phyloP scores from a whole-genome alignment of 208 protist genomes.

The Trypanosoma lewisi region DNA sequence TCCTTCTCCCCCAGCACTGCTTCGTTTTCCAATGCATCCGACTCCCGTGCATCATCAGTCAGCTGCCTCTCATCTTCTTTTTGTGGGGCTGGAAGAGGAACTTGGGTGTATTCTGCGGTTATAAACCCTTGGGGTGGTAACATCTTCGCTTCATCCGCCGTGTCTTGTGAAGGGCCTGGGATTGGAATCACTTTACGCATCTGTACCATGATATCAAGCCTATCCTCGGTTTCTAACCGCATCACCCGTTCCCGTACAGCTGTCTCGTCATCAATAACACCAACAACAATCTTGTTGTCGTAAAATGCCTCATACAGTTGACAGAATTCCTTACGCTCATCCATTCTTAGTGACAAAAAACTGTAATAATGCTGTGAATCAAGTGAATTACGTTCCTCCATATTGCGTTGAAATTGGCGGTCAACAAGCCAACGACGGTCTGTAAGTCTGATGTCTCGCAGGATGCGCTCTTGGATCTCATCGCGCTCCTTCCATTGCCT shows the following conservation, averaged over 20 bases:
- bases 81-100: too few species aligned
- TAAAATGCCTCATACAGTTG: slow-evolving; percentile 18
- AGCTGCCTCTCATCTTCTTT: too few species aligned
- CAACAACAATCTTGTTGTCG: slow-evolving; percentile 19
- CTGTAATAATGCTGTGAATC: slow-evolving; percentile 28
- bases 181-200: slow-evolving; percentile 1
- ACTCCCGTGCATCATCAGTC: too few species aligned
- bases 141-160: background rate
- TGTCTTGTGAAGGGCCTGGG: background rate
- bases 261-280: slow-evolving; percentile 25
- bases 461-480: slow-evolving; percentile 10
- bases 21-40: too few species aligned
- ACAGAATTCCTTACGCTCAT: slow-evolving; percentile 13
- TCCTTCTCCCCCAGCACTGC: too few species aligned
- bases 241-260: slow-evolving; percentile 4
- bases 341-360: slow-evolving; percentile 15
- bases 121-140: too few species aligned
- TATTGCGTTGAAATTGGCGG: slow-evolving; percentile 29
- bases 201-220: slow-evolving; percentile 15
- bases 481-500: slow-evolving; percentile 20
- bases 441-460: slow-evolving; percentile 22
- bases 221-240: background rate
- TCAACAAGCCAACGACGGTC: slow-evolving; percentile 36
- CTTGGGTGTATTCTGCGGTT: too few species aligned
- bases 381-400: slow-evolving; percentile 28